phyloP scores from a whole-genome alignment of 305 asterid species.

The Fraxinus nigra region DNA sequence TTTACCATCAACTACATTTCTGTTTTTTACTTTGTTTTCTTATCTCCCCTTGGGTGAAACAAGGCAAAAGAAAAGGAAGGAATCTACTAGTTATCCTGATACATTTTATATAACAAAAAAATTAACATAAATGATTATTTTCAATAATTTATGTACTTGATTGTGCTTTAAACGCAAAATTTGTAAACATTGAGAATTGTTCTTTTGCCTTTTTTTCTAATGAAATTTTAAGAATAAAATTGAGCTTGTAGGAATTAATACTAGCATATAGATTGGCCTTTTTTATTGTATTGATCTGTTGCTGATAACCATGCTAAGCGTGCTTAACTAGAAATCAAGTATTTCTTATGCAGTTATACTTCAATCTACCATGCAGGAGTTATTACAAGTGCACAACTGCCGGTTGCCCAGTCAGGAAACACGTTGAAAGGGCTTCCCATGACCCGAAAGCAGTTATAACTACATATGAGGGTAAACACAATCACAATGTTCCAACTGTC shows the following conservation, averaged over 20 bases:
- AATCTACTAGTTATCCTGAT: neutral
- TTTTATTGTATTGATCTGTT: neutral
- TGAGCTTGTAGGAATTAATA: neutral
- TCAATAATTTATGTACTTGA: neutral
- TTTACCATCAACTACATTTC: neutral
- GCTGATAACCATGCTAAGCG: neutral
- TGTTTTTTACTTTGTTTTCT: neutral
- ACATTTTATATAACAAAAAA: neutral
- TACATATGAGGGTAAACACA: constrained; percentile 95
- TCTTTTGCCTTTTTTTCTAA: neutral
- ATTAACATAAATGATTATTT: neutral
- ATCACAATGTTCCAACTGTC: constrained; percentile 86
- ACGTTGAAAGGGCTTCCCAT: constrained; percentile 93
- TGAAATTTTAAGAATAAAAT: neutral
- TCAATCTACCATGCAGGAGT: constrained; percentile 59
- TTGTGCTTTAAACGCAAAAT: neutral
- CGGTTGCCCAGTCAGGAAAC: constrained; percentile 94
- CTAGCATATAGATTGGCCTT: neutral
- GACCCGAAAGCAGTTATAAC: constrained; percentile 97
- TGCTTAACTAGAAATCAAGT: neutral
- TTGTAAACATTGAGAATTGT: neutral
- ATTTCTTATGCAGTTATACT: neutral
- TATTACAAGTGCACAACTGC: constrained; percentile 85
- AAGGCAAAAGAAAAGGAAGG: neutral
- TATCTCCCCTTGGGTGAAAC: neutral